Conservation (phyloP, 331 rosid genomes). For the Quercus tomentella region DNA sequence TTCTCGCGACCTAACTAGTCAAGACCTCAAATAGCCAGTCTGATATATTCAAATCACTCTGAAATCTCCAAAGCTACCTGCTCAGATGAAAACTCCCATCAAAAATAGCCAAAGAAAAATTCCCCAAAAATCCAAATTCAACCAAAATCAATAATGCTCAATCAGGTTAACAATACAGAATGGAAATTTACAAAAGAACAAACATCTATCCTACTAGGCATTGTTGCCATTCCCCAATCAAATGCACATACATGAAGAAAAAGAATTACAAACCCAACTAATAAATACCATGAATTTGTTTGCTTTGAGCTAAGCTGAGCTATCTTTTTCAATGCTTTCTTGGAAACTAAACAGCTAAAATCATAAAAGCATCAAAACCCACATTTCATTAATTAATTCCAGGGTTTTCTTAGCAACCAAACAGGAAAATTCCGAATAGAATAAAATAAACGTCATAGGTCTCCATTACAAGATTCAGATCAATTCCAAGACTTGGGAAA, state of each 20-base stretch:
- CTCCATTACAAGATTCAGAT: background rate
- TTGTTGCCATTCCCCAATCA: background rate
- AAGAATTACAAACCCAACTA: background rate
- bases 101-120: background rate
- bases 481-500: background rate
- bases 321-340: background rate
- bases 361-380: background rate
- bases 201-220: background rate
- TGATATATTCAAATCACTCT: slow-evolving; percentile 2
- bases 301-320: slow-evolving; percentile 7
- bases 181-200: background rate
- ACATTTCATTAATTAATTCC: background rate
- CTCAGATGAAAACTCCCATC: slow-evolving; percentile 3
- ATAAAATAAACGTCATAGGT: background rate
- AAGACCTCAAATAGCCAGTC: background rate
- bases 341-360: background rate
- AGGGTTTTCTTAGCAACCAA: background rate
- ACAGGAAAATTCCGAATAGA: background rate
- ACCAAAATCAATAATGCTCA: slow-evolving; percentile 10
- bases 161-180: background rate
- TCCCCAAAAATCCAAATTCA: background rate
- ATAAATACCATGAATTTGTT: background rate
- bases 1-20: background rate
- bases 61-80: slow-evolving; percentile 28
- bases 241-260: background rate